A percentile compares a stretch with the other conserved stretches of the same genome.
Conservation (phyloP, 768 basidiomycete genomes). For the Russula vinacea region DNA sequence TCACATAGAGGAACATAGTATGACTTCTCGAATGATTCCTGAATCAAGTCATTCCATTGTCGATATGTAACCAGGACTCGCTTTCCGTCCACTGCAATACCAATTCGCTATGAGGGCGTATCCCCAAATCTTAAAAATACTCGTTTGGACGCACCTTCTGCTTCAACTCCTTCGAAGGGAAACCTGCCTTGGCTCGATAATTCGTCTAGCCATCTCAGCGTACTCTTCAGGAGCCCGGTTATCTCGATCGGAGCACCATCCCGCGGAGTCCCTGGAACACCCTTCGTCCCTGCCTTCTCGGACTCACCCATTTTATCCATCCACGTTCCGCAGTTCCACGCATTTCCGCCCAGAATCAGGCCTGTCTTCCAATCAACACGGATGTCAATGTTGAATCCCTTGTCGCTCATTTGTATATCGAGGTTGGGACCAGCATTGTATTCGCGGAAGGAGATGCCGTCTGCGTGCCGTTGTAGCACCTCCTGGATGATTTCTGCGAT, state of each 20-base stretch:
- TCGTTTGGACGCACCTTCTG: constrained; percentile 60
- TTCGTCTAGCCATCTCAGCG: constrained; percentile 80
- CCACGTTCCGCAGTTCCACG: constrained; percentile 89
- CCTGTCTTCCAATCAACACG: constrained; percentile 96
- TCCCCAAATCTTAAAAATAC: not conserved
- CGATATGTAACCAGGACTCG: constrained; percentile 75
- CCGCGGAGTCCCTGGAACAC: constrained; percentile 91
- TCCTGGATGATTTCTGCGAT: constrained; percentile 97
- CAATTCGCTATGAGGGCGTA: constrained; percentile 10
- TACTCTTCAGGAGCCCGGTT: constrained; percentile 88
- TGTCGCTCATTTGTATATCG: constrained; percentile 94
- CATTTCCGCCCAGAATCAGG: constrained; percentile 82
- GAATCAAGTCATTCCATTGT: constrained; percentile 85
- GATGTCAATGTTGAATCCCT: constrained; percentile 91
- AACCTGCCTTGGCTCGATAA: constrained; percentile 65
- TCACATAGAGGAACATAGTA: constrained; percentile 86
- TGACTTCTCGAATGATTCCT: constrained; percentile 80
- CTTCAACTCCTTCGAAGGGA: constrained; percentile 87
- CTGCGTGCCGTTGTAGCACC: constrained; percentile 88
- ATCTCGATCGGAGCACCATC: constrained; percentile 97
- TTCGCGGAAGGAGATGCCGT: constrained; percentile 91
- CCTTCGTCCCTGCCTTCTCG: constrained; percentile 86
- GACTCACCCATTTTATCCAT: constrained; percentile 99
- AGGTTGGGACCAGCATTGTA: constrained; percentile 95
- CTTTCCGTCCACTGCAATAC: constrained; percentile 60